Base-by-base conservation (phyloP, 352 stramenopile species). In the Phytopythium oedochilum region DNA sequence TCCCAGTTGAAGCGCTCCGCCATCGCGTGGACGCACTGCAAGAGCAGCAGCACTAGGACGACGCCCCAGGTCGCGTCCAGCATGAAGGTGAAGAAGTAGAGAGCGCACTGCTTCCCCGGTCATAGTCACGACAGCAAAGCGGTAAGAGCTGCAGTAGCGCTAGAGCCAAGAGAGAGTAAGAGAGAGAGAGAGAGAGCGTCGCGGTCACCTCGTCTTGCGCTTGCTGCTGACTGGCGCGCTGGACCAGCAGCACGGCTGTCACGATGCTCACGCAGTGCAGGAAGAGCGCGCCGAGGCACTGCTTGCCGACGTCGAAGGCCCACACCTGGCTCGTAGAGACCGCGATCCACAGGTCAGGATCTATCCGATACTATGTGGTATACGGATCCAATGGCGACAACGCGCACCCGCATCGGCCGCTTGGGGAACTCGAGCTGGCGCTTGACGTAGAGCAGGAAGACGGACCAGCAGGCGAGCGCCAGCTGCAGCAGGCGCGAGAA, bases 401-500 rank as follows among this genome's bases (percentile, higher is more conserved):
- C n/a, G n/a, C 52, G 17, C 18, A 82, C 74, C 45, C 74, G 78
- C 12, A 92, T 57, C 15, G 75, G 75, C 0, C 78, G 75, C 54
- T 85, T 86, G 31, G 78, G 78, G 15, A 72, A 77, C 68, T 91
- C 83, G 47, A 89, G 70, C 57, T 90, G 84, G 53, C 80, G 73
- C 66, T 91, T 91, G 66, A 90, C 75, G 62, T 78, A 88, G 49
- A 91, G 67, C 39, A 91, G 66, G 61, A 84, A 66, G 5, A 91
- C 45, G 2, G 77, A 74, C 12, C 70, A 75, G 22, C 72, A 51
- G 6, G 61, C 74, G 42, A 93, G 57, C 40, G 73, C 50, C 20
- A 91, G 22, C 57, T 91, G 80, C 53, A 91, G 64, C 40, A 87
- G 20, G 10, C 75, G 68, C 2, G 66, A 63, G 51, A 87, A 90